These are phyloP conservation scores for Russula dissimulans DNA, from an alignment of 768 basidiomycete species.

Conservation along the genomic window DNA sequence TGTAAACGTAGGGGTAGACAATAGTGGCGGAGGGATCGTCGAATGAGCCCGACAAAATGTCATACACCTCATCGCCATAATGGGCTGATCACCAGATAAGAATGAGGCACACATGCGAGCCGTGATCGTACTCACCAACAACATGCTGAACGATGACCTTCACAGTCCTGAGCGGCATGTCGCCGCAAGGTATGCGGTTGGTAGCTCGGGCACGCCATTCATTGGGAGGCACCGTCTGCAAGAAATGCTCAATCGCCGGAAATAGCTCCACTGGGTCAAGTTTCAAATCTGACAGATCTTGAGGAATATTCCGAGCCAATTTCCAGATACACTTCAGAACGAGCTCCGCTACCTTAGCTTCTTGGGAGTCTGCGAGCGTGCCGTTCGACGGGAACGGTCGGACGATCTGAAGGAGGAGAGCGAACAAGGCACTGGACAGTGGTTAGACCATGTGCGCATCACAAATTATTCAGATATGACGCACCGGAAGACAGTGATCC, in stretches of 20 bases:
- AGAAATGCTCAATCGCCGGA: constrained; percentile 86
- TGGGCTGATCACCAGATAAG: constrained; percentile 41
- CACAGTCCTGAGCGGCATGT: constrained; percentile 95
- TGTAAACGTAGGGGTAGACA: constrained; percentile 91
- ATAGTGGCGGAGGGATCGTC: constrained; percentile 97
- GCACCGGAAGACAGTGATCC: constrained; percentile 87
- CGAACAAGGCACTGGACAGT: constrained; percentile 57
- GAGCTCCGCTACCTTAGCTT: constrained; percentile 84
- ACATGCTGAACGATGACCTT: constrained; percentile 98
- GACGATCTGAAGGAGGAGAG: constrained; percentile 71
- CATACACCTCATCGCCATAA: constrained; percentile 84
- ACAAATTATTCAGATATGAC: constrained; percentile 21
- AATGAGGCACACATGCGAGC: constrained; percentile 11
- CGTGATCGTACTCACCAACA: constrained; percentile 57
- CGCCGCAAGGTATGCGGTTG: constrained; percentile 88
- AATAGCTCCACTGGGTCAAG: constrained; percentile 86
- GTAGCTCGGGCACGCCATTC: constrained; percentile 92
- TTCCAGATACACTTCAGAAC: constrained; percentile 98
- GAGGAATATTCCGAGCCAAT: constrained; percentile 86
- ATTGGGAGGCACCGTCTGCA: constrained; percentile 88
- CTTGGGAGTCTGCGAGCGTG: constrained; percentile 64
- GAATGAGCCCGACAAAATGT: constrained; percentile 81
- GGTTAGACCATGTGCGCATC: not conserved
- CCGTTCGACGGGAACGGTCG: constrained; percentile 75
- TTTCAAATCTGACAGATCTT: constrained; percentile 70